phyloP scores from a whole-genome alignment of 441 rosid genomes.

The Gossypium gossypioides region DNA sequence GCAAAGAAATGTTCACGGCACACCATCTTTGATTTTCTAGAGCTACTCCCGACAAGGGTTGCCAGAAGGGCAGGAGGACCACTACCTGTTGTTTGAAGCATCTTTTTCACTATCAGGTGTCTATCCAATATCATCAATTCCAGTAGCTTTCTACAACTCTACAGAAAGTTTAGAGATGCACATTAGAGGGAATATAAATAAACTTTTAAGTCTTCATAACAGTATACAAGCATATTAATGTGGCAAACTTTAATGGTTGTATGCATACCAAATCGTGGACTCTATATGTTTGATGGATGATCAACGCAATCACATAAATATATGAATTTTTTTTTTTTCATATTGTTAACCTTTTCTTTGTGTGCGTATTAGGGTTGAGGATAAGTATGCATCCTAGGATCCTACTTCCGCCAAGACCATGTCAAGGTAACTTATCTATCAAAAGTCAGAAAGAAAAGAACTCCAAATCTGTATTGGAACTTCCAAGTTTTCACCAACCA shows the following conservation, averaged over 20 bases:
- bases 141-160: slow-evolving; percentile 71
- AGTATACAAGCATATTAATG: neutral
- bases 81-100: slow-evolving; percentile 41
- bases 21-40: slow-evolving; percentile 34
- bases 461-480: neutral
- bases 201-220: neutral
- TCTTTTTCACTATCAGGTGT: slow-evolving; percentile 51
- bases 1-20: slow-evolving; percentile 68
- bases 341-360: neutral
- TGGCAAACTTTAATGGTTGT: neutral
- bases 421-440: neutral
- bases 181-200: neutral
- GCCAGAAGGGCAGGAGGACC: slow-evolving; percentile 50
- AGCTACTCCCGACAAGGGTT: slow-evolving; percentile 35
- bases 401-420: neutral
- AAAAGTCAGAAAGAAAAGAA: neutral
- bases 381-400: neutral
- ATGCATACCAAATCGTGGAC: neutral
- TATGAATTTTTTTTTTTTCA: neutral
- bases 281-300: neutral
- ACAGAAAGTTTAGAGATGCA: slow-evolving; percentile 11
- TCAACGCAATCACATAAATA: neutral
- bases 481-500: neutral
- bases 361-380: neutral
- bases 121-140: slow-evolving; percentile 68